These are phyloP conservation scores for Triticum timopheevii DNA, from an alignment of 176 grass and related monocot genomes.

Conservation along the genomic window DNA sequence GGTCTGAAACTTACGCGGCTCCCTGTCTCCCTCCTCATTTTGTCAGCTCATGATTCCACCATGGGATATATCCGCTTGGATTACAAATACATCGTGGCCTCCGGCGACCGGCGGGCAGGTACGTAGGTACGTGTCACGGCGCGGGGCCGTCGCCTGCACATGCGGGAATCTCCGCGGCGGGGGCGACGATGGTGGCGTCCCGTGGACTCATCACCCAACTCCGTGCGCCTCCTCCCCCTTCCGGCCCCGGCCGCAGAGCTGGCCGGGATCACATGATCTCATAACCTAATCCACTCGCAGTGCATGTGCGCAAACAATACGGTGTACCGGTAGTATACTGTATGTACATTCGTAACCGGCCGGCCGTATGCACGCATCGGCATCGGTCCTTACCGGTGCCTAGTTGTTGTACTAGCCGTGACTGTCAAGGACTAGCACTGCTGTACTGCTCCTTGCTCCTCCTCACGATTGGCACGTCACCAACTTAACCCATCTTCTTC, in stretches of 20 bases:
- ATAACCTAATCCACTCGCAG: too few species aligned
- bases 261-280: too few species aligned
- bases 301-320: neutral
- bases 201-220: neutral
- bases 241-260: too few species aligned
- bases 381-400: neutral
- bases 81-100: too few species aligned
- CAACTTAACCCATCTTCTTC: neutral
- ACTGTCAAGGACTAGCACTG: neutral
- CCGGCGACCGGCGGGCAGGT: too few species aligned
- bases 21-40: too few species aligned
- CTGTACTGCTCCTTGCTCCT: neutral
- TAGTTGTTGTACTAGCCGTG: constrained; percentile 32
- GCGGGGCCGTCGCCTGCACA: neutral
- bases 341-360: neutral
- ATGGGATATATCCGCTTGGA: too few species aligned
- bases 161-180: neutral
- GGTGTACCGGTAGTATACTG: neutral
- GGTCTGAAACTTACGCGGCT: too few species aligned
- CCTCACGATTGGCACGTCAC: neutral
- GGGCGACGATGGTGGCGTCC: neutral
- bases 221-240: neutral
- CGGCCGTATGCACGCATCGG: neutral
- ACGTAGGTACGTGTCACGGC: neutral
- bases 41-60: neutral